Conservation (phyloP, 129 eudicot genomes). For the Ambrosia artemisiifolia region DNA sequence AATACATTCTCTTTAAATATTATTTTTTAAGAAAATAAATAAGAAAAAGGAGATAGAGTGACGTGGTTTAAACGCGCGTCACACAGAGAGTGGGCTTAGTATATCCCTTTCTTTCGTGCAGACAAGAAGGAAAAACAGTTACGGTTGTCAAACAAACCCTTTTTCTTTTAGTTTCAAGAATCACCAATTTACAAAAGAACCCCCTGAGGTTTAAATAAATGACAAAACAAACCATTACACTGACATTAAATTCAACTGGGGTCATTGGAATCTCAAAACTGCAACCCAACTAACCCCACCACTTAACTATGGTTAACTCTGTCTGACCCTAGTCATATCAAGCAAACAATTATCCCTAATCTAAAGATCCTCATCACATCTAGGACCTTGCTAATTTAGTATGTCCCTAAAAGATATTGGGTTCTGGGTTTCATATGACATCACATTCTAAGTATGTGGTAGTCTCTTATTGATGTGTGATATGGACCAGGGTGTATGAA, state of each 20-base stretch:
- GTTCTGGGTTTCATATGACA: too few relatives aligned
- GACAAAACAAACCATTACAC: neutral
- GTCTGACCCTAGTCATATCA: conserved; percentile 23
- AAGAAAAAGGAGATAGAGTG: neutral
- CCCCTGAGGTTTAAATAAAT: conserved; percentile 2
- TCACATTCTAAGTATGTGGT: too few relatives aligned
- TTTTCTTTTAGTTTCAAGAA: conserved; percentile 20
- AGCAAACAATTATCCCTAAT: conserved; percentile 25
- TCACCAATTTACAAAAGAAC: neutral
- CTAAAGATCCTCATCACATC: conserved; percentile 33
- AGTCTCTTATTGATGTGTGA: too few relatives aligned
- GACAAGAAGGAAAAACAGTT: conserved; percentile 44
- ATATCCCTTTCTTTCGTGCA: conserved; percentile 38
- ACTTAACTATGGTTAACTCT: conserved; percentile 6
- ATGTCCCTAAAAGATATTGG: too few relatives aligned
- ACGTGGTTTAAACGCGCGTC: conserved; percentile 11
- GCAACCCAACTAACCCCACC: neutral
- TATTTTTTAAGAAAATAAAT: neutral
- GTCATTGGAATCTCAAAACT: neutral
- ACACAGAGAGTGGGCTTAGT: conserved; percentile 6
- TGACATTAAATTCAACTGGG: neutral
- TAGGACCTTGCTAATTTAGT: too few relatives aligned
- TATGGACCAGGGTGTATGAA: too few relatives aligned
- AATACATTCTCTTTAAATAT: neutral
- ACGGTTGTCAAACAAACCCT: conserved; percentile 31